Evolutionary conservation across 75 land plant species (phyloP).

Genomic region (Sequoia sempervirens): DNA sequence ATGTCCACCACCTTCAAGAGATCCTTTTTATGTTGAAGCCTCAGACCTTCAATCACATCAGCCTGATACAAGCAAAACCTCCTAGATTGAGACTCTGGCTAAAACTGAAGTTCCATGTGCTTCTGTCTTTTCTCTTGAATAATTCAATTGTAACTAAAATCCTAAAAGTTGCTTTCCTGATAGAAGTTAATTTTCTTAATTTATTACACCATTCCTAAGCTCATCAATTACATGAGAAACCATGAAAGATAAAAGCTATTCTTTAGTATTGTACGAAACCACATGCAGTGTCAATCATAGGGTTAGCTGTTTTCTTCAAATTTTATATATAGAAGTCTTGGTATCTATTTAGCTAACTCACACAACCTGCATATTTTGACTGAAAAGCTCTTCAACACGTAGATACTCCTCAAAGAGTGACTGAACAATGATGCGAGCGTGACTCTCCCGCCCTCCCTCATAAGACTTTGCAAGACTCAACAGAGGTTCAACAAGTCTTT

Average conservation of each 20-base stretch:
- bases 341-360: neutral
- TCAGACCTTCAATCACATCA: conserved; percentile 91
- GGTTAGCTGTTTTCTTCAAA: neutral
- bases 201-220: neutral
- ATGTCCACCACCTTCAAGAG: conserved; percentile 85
- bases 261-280: neutral
- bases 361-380: conserved; percentile 68
- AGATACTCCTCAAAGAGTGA: conserved; percentile 86
- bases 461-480: conserved; percentile 85
- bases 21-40: conserved; percentile 87
- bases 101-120: neutral
- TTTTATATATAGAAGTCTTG: neutral
- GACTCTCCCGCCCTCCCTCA: conserved; percentile 96
- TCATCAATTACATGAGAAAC: neutral
- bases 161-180: neutral
- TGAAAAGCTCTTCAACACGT: conserved; percentile 82
- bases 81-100: neutral
- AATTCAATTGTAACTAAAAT: neutral
- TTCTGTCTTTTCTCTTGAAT: neutral
- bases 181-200: neutral
- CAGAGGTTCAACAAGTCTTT: conserved; percentile 89
- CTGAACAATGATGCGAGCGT: conserved; percentile 83
- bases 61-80: conserved; percentile 46
- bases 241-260: neutral
- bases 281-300: neutral